phyloP scores from a whole-genome alignment of 2,329 filamentous ascomycete genomes.

The Microcera coccophila region DNA sequence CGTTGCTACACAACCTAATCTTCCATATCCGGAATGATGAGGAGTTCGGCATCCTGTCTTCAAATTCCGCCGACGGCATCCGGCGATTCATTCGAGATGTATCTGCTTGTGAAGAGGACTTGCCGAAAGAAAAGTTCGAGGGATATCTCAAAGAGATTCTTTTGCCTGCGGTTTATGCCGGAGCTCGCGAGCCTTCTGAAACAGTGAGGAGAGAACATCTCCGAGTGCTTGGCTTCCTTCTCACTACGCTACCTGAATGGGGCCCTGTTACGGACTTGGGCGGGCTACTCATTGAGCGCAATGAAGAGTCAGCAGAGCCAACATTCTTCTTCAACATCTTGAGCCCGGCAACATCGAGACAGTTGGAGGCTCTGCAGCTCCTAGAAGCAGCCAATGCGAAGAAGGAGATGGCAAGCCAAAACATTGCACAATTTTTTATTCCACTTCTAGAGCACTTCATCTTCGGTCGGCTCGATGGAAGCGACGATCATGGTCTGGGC shows the following conservation, averaged over 20 bases:
- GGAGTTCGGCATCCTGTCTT: slow-evolving; percentile 76
- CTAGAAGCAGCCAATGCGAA: slow-evolving; percentile 65
- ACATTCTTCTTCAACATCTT: slow-evolving; percentile 92
- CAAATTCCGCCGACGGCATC: slow-evolving; percentile 76
- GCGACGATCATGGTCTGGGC: slow-evolving; percentile 78
- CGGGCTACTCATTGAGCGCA: slow-evolving; percentile 55
- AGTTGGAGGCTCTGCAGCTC: slow-evolving; percentile 76
- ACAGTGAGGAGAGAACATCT: slow-evolving; percentile 80
- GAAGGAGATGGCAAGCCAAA: slow-evolving; percentile 66
- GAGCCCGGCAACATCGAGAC: slow-evolving; percentile 81
- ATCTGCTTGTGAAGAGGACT: slow-evolving; percentile 36
- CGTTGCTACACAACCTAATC: slow-evolving; percentile 82
- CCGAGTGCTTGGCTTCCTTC: slow-evolving; percentile 71
- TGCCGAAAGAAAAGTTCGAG: slow-evolving; percentile 45
- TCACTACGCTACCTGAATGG: slow-evolving; percentile 68
- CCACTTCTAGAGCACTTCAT: slow-evolving; percentile 93
- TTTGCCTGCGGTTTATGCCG: slow-evolving; percentile 71
- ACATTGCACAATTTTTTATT: slow-evolving; percentile 81
- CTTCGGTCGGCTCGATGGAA: slow-evolving; percentile 69
- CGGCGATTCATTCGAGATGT: slow-evolving; percentile 71
- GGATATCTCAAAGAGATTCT: slow-evolving; percentile 61
- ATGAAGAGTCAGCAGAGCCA: slow-evolving; percentile 61
- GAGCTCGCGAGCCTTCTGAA: slow-evolving; percentile 75
- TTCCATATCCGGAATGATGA: slow-evolving; percentile 83
- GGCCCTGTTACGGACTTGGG: slow-evolving; percentile 69